Percentiles rank a stretch among this genome's conserved stretches.
Evolutionary conservation across 306 rosid genomes (phyloP).

Genomic region (Prunus padus): DNA sequence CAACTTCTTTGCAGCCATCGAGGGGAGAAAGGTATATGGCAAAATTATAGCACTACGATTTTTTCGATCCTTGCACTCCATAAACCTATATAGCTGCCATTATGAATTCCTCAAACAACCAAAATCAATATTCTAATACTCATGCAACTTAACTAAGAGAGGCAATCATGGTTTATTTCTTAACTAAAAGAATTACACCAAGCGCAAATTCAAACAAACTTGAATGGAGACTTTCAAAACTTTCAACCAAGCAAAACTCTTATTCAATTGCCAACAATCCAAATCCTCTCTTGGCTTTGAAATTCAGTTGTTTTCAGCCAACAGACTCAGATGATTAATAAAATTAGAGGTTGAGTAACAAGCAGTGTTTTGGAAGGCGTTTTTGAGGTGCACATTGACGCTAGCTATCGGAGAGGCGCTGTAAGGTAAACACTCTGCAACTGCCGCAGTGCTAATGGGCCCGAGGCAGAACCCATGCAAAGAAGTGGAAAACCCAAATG

Average conservation of each 20-base stretch:
- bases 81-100: conserved; percentile 62
- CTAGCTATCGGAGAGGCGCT: not conserved
- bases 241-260: not conserved
- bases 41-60: conserved; percentile 64
- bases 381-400: not conserved
- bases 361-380: not conserved
- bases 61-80: conserved; percentile 98
- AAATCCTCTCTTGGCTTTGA: not conserved
- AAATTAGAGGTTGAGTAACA: not conserved
- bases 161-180: not conserved
- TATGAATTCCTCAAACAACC: conserved; percentile 20
- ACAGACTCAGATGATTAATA: not conserved
- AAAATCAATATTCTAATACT: not conserved
- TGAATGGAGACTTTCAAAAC: not conserved
- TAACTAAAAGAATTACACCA: not conserved
- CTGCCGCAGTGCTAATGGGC: no score
- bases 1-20: conserved; percentile 59
- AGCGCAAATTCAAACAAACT: not conserved
- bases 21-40: conserved; percentile 82
- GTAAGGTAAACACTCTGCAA: not conserved
- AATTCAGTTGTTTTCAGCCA: conserved; percentile 15
- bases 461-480: not conserved
- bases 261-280: not conserved
- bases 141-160: not conserved
- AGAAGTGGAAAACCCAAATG: not conserved